Percentiles rank a stretch among this genome's conserved stretches.
phyloP scores from a whole-genome alignment of 106 monocot genomes.

The Vanilla planifolia region DNA sequence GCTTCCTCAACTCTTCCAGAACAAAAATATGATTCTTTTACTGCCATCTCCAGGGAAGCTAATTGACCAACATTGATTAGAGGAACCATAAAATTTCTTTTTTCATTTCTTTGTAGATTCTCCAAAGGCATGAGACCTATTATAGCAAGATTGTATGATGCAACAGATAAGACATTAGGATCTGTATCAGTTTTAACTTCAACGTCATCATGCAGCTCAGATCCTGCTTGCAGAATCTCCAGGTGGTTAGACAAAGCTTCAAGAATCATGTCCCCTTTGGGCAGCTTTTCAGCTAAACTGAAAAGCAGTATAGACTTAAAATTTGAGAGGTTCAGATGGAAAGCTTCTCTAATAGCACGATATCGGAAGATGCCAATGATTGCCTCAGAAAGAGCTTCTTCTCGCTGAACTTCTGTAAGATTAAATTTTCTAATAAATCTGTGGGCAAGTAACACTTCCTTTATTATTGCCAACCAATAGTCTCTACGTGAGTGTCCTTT shows the following conservation, averaged over 20 bases:
- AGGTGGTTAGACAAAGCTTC: constrained; percentile 48
- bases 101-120: background rate
- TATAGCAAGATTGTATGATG: constrained; percentile 17
- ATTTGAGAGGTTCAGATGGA: constrained; percentile 12
- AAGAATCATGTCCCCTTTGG: constrained; percentile 75
- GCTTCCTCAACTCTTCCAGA: constrained; percentile 52
- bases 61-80: constrained; percentile 34
- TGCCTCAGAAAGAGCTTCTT: constrained; percentile 64
- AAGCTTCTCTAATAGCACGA: constrained; percentile 60
- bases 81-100: constrained; percentile 11
- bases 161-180: background rate
- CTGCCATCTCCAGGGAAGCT: constrained; percentile 32
- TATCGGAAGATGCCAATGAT: constrained; percentile 59
- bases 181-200: constrained; percentile 10
- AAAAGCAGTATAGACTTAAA: constrained; percentile 63
- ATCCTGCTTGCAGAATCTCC: background rate
- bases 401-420: constrained; percentile 44
- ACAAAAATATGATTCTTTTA: constrained; percentile 24
- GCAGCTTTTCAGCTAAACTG: constrained; percentile 70
- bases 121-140: constrained; percentile 21
- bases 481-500: constrained; percentile 57
- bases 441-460: constrained; percentile 39
- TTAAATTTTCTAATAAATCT: constrained; percentile 60
- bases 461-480: constrained; percentile 43
- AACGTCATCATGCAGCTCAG: background rate